Evolutionary conservation across 1,284 basidiomycete species (phyloP), one percentile per base, ranked within the genome.

Genomic region (Irpex rosettiformis): DNA sequence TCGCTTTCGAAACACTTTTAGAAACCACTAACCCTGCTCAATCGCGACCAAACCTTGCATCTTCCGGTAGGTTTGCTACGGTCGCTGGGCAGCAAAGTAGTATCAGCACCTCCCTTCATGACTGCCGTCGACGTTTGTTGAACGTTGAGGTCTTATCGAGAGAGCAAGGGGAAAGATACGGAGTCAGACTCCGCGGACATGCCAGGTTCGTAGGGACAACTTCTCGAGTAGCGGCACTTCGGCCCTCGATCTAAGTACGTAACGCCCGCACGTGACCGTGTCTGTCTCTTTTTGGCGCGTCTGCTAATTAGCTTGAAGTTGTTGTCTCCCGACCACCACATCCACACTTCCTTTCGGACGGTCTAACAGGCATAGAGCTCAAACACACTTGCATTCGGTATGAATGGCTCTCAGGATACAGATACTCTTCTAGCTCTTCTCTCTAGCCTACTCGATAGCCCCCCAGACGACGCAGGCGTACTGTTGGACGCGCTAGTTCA

Each of bases 381-480:
- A n/a, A n/a, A n/a, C n/a, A n/a, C n/a, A n/a, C n/a, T n/a, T n/a
- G n/a, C n/a, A n/a, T n/a, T n/a, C n/a, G n/a, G n/a, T n/a, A 18
- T n/a, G 27, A 10, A 42, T 27, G 33, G n/a, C 42, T 10, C 24
- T 11, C 67, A 70, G 25, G 89, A 91, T 70, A 92, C 87, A 0
- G 89, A 92, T 25, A 82, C 75, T 1, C 75, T 90, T 40, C 75
- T 92, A 52, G 88, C 82, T 10, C 74, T 89, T 56, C 80, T 90
- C 18, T 73, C 76, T 21, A 91, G 88, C 67, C 73, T 89, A 4
- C 68, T 91, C 5, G 70, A 76, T 11, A 66, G 69, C 28, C 67
- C 73, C 18, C 58, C 65, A 3, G 71, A 73, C 6, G 70, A 75
- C 28, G 72, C 77, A 33, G 67, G 73, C 30, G 64, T 68, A 5